A percentile compares a stretch with the other conserved stretches of the same genome.
These are phyloP conservation scores for Penicillium verhagenii DNA, from an alignment of 495 filamentous ascomycete genomes.

Conservation along the genomic window DNA sequence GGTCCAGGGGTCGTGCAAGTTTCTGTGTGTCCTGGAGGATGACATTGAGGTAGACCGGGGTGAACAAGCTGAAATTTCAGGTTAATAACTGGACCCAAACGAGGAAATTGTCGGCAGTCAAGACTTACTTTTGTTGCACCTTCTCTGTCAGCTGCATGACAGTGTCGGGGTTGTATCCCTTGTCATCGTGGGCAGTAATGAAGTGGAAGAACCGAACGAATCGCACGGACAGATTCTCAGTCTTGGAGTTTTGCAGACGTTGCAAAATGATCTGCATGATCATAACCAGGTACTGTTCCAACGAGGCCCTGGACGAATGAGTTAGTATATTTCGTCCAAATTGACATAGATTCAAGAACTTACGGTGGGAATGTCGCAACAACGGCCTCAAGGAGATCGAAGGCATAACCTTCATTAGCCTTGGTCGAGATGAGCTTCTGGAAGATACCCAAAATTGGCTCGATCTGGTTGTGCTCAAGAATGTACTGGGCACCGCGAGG, in stretches of 20 bases:
- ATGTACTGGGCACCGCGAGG: conserved; percentile 71
- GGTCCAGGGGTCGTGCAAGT: conserved; percentile 80
- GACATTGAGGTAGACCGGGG: conserved; percentile 76
- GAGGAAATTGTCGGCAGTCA: background rate
- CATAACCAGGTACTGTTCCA: conserved; percentile 74
- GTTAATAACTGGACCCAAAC: conserved; percentile 21
- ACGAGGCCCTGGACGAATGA: conserved; percentile 45
- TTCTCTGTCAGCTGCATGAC: conserved; percentile 77
- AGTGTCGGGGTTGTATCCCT: conserved; percentile 85
- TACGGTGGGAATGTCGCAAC: conserved; percentile 68
- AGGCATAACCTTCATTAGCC: conserved; percentile 74
- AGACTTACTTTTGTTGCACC: conserved; percentile 66
- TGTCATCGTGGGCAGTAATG: conserved; percentile 69
- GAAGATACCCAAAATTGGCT: conserved; percentile 84
- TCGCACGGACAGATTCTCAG: conserved; percentile 74
- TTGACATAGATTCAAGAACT: conserved; percentile 25
- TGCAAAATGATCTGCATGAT: conserved; percentile 82
- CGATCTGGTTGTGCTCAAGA: conserved; percentile 70
- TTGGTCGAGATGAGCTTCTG: conserved; percentile 77
- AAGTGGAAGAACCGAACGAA: conserved; percentile 94
- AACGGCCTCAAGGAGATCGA: conserved; percentile 84
- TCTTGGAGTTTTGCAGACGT: conserved; percentile 72
- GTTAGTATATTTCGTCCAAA: conserved; percentile 12
- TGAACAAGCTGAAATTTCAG: conserved; percentile 61
- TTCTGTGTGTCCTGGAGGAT: conserved; percentile 86